phyloP scores from a whole-genome alignment of 805 yeast species.

The Barnettozyma populi region DNA sequence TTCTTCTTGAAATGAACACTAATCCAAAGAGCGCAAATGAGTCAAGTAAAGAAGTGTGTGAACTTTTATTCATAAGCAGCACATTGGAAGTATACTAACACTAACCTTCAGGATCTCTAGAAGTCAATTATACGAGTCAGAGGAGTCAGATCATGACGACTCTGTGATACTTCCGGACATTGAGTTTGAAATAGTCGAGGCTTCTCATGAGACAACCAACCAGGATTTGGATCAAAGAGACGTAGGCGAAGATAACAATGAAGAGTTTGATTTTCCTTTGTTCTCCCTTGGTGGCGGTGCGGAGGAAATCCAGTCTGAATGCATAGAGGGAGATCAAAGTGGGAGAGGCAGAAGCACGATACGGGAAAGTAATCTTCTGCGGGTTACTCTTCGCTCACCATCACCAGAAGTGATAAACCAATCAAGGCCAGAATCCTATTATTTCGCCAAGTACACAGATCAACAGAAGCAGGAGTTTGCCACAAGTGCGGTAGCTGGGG shows the following conservation, averaged over 20 bases:
- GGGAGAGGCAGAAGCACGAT: constrained; percentile 15
- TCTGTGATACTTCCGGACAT: constrained; percentile 19
- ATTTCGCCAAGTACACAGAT: constrained; percentile 14
- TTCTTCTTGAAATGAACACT: too few species aligned
- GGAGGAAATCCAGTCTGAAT: not conserved
- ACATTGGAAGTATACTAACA: not conserved
- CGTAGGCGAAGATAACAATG: not conserved
- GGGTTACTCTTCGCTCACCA: constrained; percentile 21
- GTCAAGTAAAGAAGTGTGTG: not conserved
- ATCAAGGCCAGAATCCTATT: constrained; percentile 21
- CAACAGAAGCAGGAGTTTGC: constrained; percentile 7
- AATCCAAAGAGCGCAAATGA: not conserved
- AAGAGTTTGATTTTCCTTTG: constrained; percentile 26
- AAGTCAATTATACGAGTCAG: constrained; percentile 17
- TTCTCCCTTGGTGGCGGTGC: constrained; percentile 22
- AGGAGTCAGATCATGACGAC: constrained; percentile 6
- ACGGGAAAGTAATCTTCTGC: constrained; percentile 8
- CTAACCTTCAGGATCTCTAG: constrained; percentile 19
- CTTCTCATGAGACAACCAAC: not conserved
- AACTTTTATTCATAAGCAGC: too few species aligned
- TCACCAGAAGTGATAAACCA: constrained; percentile 19
- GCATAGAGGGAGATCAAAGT: constrained; percentile 1
- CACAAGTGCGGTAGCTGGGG: constrained; percentile 16
- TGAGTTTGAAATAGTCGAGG: constrained; percentile 23
- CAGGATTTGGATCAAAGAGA: not conserved